Base-by-base conservation (phyloP, 345 rosid species). In the Brassica cretica region DNA sequence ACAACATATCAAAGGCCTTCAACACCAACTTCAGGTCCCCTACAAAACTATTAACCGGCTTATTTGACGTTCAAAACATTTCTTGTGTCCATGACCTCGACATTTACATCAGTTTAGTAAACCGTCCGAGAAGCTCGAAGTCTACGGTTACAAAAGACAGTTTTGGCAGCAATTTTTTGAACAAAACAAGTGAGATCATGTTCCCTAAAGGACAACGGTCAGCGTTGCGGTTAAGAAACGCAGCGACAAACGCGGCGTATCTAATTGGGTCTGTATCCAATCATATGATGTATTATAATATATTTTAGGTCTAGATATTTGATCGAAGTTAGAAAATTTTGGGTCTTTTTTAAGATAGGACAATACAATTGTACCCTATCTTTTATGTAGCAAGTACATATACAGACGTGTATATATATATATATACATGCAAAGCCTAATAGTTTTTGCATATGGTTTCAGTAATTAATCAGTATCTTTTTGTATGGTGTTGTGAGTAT, bases 1-100 rank as follows among this genome's bases (percentile, higher is more conserved):
- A 71, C 88, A 95, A 81, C 98, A 95, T 82, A 95, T 95, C 82
- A 95, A 85, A 83, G 91, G 94, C 39, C 97, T 95, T 71, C 98
- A 95, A 85, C 85, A 84, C 66, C 93, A 95, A 76, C 93, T 95
- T 68, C 87, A 92, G 98, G 99, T 94, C 56, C 66, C 35, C 35
- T 62, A 73, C 41, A 60, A 67, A 67, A 67, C 63, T 39, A 67
- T 66, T 59, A 19, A 58, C 10, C 62, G 12, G 2, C 62, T n/a
- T 49, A 2, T 76, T 24, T 9, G 86, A 87, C 39, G 70, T 90
- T 78, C 88, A 90, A 77, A 87, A 90, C 65, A 95, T 93, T 55
- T 83, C 92, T 0, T 85, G 89, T 64, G 96, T 88, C 71, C 97
- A 92, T 70, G 97, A 92, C 55, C 80, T 92, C 35, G 89, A 89